Evolutionary conservation across 305 asterid species (phyloP), one percentile per base, ranked within the genome.

Genomic region (Fraxinus albicans): DNA sequence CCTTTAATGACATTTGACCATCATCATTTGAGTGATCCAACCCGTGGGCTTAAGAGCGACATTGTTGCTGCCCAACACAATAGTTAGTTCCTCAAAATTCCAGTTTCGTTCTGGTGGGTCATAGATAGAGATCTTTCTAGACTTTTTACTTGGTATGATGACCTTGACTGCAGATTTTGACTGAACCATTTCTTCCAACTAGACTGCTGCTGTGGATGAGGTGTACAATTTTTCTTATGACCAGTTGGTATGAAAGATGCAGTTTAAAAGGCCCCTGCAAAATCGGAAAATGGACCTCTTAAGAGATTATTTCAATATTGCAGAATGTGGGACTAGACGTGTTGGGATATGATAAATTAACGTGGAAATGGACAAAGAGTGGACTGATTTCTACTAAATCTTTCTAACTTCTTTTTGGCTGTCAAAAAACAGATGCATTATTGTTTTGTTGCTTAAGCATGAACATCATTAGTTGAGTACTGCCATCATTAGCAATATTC

Each of bases 351-450:
- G 74, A 10, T 67, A 67, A 25, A 67, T 67, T 67, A 25, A 25
- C 19, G n/a, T 27, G 74, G n/a, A 13, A 33, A 70, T 70, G 42
- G 42, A 70, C 42, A 27, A 65, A 13, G 23, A 70, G 38, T 70
- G 76, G 76, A 70, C 38, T 4, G 38, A 70, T 70, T 15, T 67
- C 74, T 31, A 70, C 74, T 67, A 67, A 67, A 70, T 70, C 76
- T 31, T 70, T 70, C 3, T 13, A 31, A 70, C 76, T 31, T 29
- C 31, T 70, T 29, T 29, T 70, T 4, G 76, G 76, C 42, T 70
- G 76, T 70, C 9, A 3, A 25, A 33, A 27, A 9, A 12, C 40
- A 70, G 42, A 27, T 29, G 38, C 4, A 0, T 23, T 13, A 13
- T 31, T 31, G 38, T 13, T 12, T 69, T 69, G 38, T 69, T 69